Base-by-base conservation (phyloP, 2,329 filamentous ascomycete species). In the Talaromyces albobiverticillius region DNA sequence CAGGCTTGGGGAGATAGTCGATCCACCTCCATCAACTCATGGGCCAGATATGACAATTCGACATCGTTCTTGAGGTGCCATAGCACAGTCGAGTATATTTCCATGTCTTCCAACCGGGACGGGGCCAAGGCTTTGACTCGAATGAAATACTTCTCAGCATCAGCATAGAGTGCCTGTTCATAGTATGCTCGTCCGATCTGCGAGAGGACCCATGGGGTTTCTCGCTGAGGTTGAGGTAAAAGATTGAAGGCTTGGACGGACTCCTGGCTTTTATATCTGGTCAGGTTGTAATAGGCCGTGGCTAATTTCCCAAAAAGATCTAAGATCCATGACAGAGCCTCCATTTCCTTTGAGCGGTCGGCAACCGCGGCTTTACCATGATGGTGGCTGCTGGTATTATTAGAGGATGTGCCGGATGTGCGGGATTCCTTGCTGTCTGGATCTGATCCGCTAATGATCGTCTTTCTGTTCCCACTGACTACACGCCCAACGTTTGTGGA, bases 51-150 rank as follows among this genome's bases (percentile, higher is more conserved):
- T 0, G 93, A 92, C 20, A 99, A 79, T 57, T 96, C 90, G 0
- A 91, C 89, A 66, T 96, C 93, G 59, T 89, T 87, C 71, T 95
- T 96, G 58, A 96, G 76, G 70, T 96, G 92, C 94, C 95, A 99
- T n/a, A 99, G 80, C n/a, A 95, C 87, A 0, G 94, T 99, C 13
- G 93, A 97, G 73, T 96, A 99, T 32, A 97, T 86, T 68, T 99
- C 94, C 92, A 97, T 96, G 66, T 96, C 92, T 67, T 95, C 88
- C 42, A 95, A 79, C 3, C 90, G 85, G 1, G 89, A 89, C 1
- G 93, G 93, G 11, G 89, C 86, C 61, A 94, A 79, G 29, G 87
- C 82, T 48, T 90, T 86, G 60, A 99, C 83, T 53, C 86, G 85
- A 55, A 85, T 81, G 70, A 96, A 99, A 64, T 86, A 88, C 60